Percentiles rank a stretch among this genome's conserved stretches.
phyloP scores from a whole-genome alignment of 164 flowering plant species.

The Vitis rupestris region DNA sequence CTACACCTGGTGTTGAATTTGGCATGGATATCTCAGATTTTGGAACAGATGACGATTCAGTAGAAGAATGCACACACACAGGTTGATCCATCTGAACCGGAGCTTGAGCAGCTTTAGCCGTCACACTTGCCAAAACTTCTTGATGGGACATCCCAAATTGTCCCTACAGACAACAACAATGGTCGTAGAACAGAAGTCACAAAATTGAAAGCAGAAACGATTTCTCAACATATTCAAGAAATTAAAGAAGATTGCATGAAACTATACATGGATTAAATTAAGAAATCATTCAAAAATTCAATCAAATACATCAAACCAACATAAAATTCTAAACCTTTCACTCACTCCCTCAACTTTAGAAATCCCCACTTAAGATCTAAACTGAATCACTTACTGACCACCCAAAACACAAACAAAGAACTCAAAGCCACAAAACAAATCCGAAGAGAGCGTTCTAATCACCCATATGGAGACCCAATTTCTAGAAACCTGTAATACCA shows the following conservation, averaged over 20 bases:
- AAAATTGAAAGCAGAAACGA: not conserved
- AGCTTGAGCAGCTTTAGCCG: constrained; percentile 25
- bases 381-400: not conserved
- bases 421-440: not conserved
- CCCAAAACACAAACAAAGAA: not conserved
- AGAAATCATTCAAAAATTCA: too few relatives aligned
- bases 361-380: not conserved
- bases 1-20: constrained; percentile 27
- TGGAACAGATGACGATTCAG: constrained; percentile 20
- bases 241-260: too few relatives aligned
- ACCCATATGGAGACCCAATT: too few relatives aligned
- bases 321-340: not conserved
- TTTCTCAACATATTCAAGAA: too few relatives aligned
- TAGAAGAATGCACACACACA: too few relatives aligned
- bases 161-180: constrained; percentile 19
- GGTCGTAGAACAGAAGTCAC: not conserved
- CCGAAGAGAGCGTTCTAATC: too few relatives aligned
- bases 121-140: constrained; percentile 32
- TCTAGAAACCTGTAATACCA: too few relatives aligned
- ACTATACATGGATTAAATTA: too few relatives aligned
- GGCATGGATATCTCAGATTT: constrained; percentile 32
- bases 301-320: not conserved
- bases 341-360: not conserved
- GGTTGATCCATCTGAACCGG: constrained; percentile 31
- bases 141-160: constrained; percentile 31